Evolutionary conservation across 1,284 basidiomycete species (phyloP), one percentile per base, ranked within the genome.

Genomic region (Sanghuangporus weigelae): DNA sequence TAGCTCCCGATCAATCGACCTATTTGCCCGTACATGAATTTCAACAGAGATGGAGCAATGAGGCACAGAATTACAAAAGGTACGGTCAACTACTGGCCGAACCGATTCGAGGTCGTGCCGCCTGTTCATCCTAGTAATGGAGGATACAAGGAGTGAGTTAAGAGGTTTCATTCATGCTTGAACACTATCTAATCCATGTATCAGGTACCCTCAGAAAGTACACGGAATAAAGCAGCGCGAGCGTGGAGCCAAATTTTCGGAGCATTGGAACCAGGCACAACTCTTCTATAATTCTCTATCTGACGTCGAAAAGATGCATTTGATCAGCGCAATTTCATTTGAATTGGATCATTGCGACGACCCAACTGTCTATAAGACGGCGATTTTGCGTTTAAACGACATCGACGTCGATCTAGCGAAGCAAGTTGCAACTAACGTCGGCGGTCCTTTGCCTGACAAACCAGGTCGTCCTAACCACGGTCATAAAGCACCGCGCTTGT

Each of bases 331-430:
- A 1, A 79, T 91, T 64, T 83, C 85, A 11, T 94, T 94, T 73
- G 92, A 93, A 74, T 79, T 94, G 44, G 84, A 83, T 60, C 89
- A 93, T 69, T 91, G 89, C 74, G 85, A 90, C 64, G 90, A 93
- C 67, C 81, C 84, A 0, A 73, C 78, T 3, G 89, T 95, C 1
- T 89, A 87, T 72, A 77, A 84, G 71, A 78, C 77, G 1, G 89
- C 90, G 72, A 84, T 88, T 59, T 77, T 83, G 57, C 71, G 87
- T 3, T 80, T 92, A 66, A 87, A 84, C 71, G 79, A 86, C 67
- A 82, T 95, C 71, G 85, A 92, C 73, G 77, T 84, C 68, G 80
- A 86, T 5, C 80, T 93, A 48, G 89, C 91, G 0, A 80, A 82
- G 62, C 72, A 78, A 35, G 85, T 93, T 26, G 87, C 90, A 2